phyloP scores from a whole-genome alignment of 495 filamentous ascomycete species.

The Daldinia grandis region DNA sequence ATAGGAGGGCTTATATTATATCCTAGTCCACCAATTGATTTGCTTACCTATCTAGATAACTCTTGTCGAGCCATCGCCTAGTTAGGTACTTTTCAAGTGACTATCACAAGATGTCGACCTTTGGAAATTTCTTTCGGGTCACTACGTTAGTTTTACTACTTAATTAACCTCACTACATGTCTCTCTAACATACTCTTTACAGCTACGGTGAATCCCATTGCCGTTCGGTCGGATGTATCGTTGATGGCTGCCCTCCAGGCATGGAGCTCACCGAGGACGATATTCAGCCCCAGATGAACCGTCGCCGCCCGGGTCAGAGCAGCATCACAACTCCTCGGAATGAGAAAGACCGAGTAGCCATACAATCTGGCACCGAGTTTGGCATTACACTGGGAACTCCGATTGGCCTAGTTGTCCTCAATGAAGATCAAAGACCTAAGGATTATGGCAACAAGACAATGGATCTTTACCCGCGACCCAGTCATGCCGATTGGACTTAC shows the following conservation, averaged over 20 bases:
- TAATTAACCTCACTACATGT: constrained; percentile 9
- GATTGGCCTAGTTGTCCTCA: constrained; percentile 85
- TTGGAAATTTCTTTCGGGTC: constrained; percentile 83
- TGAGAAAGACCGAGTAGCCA: constrained; percentile 90
- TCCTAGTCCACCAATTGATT: not conserved
- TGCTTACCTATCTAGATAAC: not conserved
- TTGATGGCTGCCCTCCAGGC: constrained; percentile 89
- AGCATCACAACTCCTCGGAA: constrained; percentile 90
- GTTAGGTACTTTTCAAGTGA: not conserved
- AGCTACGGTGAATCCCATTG: constrained; percentile 94
- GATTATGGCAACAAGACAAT: constrained; percentile 94
- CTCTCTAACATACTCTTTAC: constrained; percentile 22
- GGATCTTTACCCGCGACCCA: constrained; percentile 89
- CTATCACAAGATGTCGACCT: constrained; percentile 78
- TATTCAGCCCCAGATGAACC: constrained; percentile 94
- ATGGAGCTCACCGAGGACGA: constrained; percentile 87
- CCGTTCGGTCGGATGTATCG: constrained; percentile 87
- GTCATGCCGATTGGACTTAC: constrained; percentile 97
- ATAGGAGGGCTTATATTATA: not conserved
- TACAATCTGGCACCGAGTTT: constrained; percentile 94
- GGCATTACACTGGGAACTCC: constrained; percentile 93
- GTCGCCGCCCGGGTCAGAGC: constrained; percentile 89
- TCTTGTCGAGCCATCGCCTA: not conserved
- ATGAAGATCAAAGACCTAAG: constrained; percentile 92
- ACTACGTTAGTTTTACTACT: constrained; percentile 71